phyloP scores from a whole-genome alignment of 176 grass and related monocot genomes.

The Lolium perenne region DNA sequence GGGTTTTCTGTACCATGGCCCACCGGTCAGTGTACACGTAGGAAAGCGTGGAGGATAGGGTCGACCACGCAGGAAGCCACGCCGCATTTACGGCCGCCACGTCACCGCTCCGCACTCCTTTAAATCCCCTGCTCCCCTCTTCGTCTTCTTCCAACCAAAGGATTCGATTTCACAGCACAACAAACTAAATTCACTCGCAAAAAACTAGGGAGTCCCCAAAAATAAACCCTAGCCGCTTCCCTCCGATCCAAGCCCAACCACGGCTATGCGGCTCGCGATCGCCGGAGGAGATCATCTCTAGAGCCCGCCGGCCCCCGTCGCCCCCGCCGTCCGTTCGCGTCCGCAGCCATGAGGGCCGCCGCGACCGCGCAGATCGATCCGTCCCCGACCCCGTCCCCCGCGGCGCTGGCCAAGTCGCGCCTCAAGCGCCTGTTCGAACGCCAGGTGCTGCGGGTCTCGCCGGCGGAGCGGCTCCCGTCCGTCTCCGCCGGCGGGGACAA shows the following conservation, averaged over 20 bases:
- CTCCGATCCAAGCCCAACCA: constrained; percentile 28
- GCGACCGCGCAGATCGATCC: constrained; percentile 71
- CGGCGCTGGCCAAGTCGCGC: constrained; percentile 61
- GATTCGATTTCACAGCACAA: background rate
- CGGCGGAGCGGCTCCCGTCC: constrained; percentile 63
- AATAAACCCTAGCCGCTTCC: constrained; percentile 29
- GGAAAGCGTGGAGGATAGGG: constrained; percentile 4
- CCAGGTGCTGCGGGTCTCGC: constrained; percentile 73
- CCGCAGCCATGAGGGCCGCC: constrained; percentile 63
- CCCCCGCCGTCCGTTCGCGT: background rate
- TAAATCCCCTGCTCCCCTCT: constrained; percentile 44
- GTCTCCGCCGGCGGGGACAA: constrained; percentile 45
- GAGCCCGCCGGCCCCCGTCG: background rate
- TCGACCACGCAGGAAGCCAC: constrained; percentile 25
- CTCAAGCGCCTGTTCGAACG: constrained; percentile 92
- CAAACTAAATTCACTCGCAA: background rate
- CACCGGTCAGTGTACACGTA: constrained; percentile 3
- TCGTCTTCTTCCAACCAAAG: constrained; percentile 4
- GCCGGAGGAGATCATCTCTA: background rate
- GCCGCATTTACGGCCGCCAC: constrained; percentile 18
- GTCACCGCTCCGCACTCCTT: constrained; percentile 30
- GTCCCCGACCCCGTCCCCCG: constrained; percentile 37
- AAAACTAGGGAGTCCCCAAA: background rate
- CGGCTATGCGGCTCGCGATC: constrained; percentile 27
- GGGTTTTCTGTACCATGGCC: rapidly evolving